These are phyloP conservation scores for Leccinum olivaceopallidum DNA, from an alignment of 768 basidiomycete species.

Conservation along the genomic window DNA sequence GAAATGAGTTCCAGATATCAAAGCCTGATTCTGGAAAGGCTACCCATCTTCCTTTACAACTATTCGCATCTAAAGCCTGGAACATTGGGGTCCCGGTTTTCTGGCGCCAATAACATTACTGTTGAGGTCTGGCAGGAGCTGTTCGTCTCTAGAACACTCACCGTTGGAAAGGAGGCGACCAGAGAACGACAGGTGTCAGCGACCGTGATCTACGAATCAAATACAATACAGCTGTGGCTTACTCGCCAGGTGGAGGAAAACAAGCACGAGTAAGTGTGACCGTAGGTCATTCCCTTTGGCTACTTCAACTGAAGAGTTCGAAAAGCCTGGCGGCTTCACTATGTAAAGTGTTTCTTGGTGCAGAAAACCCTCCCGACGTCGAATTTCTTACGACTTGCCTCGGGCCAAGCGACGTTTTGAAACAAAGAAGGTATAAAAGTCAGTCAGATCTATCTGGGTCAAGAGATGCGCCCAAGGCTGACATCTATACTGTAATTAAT, in stretches of 20 bases:
- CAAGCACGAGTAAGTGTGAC: constrained; percentile 79
- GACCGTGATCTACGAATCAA: constrained; percentile 51
- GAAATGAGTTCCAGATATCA: constrained; percentile 49
- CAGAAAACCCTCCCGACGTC: too few relatives aligned
- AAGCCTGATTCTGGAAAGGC: constrained; percentile 66
- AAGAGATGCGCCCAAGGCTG: too few relatives aligned
- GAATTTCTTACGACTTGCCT: too few relatives aligned
- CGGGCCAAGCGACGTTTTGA: too few relatives aligned
- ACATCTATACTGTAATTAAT: too few relatives aligned
- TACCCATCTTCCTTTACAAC: constrained; percentile 87
- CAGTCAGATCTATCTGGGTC: too few relatives aligned
- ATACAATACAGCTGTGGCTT: constrained; percentile 71
- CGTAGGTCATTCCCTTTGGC: too few relatives aligned
- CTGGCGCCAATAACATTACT: constrained; percentile 47
- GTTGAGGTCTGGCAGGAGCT: constrained; percentile 59
- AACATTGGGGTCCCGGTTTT: constrained; percentile 61
- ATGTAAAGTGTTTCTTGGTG: too few relatives aligned
- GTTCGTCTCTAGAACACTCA: constrained; percentile 52
- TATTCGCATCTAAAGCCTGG: constrained; percentile 61
- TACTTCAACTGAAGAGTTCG: too few relatives aligned
- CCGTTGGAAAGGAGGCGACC: constrained; percentile 43
- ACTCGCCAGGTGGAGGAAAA: constrained; percentile 69
- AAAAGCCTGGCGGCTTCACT: too few relatives aligned
- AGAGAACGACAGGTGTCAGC: constrained; percentile 68
- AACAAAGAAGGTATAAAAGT: too few relatives aligned